Base-by-base conservation (phyloP, 31 red algal genomes). In the Asparagopsis taxiformis region DNA sequence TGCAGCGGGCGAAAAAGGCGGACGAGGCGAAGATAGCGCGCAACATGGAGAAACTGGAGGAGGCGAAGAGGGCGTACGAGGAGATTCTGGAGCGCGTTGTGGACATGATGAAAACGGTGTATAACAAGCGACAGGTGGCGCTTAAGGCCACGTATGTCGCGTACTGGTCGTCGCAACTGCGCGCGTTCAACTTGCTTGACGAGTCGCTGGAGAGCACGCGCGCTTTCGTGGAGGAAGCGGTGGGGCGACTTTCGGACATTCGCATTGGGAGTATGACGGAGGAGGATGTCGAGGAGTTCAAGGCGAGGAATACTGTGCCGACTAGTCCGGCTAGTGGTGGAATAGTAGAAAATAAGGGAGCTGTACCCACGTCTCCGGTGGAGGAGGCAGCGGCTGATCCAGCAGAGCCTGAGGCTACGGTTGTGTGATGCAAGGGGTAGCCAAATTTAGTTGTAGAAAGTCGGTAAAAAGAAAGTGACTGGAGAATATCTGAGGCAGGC, bases 31-130 rank as follows among this genome's bases (percentile, higher is more conserved):
- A 83, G 71, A 91, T 82, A 56, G 70, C 55, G 11, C 77, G 87
- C 20, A 91, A 91, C 72, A 71, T 83, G 51, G 78, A 82, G 55
- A 91, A 91, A 51, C 52, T 91, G 44, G 87, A 91, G 17, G 77
- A 80, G 49, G 69, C 78, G 32, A 73, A 75, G 36, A 64, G 51
- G 51, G 43, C 62, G 29, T 91, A 91, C 32, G 87, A 91, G n/a
- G 53, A 57, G 20, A 75, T 73, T 28, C 65, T 91, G 6, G 87
- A 83, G 3, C 70, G 77, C 39, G 77, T 91, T 7, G 78, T 81
- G 19, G 71, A 75, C 24, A 69, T 53, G 34, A 80, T 82, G 77
- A 83, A 83, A 55, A 57, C 16, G 2, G 65, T 91, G 17, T 91
- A 81, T 38, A 81, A 70, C 69, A 83, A 83, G 72, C 77, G 87